Evolutionary conservation across 202 grass and related monocot species (phyloP).

Genomic region (Musa balbisiana): DNA sequence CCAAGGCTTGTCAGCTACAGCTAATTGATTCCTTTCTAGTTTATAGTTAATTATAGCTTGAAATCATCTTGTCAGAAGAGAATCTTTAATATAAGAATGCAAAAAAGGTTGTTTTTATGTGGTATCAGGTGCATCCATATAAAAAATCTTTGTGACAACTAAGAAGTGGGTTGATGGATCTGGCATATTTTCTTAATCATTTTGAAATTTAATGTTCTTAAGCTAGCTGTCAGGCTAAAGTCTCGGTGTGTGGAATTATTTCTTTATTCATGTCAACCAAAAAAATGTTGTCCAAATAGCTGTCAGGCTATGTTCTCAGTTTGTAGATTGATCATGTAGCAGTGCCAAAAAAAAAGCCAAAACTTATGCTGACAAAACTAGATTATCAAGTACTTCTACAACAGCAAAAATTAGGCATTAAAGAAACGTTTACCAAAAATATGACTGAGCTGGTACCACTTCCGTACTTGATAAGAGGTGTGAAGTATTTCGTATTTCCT

Average conservation of each 20-base stretch:
- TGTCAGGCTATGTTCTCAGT: neutral
- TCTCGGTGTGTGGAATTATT: neutral
- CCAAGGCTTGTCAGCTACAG: neutral
- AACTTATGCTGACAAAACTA: neutral
- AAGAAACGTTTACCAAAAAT: neutral
- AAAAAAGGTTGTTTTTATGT: neutral
- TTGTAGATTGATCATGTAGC: neutral
- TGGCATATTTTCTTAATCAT: neutral
- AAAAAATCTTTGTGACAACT: neutral
- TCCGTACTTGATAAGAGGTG: neutral
- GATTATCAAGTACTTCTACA: neutral
- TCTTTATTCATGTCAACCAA: neutral
- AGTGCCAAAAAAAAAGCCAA: neutral
- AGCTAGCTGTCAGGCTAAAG: conserved; percentile 5
- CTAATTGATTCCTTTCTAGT: neutral
- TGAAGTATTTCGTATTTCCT: neutral
- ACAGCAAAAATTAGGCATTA: neutral
- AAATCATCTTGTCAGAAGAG: neutral
- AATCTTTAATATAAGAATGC: neutral
- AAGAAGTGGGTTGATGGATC: neutral
- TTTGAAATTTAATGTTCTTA: neutral
- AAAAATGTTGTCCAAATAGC: conserved; percentile 1
- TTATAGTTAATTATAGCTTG: neutral
- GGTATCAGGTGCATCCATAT: neutral
- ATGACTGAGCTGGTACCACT: conserved; percentile 1